Evolutionary conservation across 768 basidiomycete species (phyloP).

Genomic region (Dioszegia aurantiaca): DNA sequence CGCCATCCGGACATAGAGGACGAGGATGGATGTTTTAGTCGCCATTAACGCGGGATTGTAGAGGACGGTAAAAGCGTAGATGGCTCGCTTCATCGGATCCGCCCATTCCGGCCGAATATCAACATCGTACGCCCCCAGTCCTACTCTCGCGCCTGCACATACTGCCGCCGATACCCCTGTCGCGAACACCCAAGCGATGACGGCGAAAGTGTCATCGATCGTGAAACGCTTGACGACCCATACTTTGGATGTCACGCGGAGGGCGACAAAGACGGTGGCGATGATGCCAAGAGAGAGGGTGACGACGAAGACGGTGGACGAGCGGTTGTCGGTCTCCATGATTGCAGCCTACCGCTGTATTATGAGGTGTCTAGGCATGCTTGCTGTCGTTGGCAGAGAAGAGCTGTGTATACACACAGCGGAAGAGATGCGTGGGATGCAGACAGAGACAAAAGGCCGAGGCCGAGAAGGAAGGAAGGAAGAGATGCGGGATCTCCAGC

Average conservation of each 20-base stretch:
- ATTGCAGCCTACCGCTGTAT: no score
- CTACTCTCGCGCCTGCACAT: slow-evolving; percentile 31
- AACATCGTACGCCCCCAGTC: slow-evolving; percentile 35
- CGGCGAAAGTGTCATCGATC: slow-evolving; percentile 38
- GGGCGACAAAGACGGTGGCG: slow-evolving; percentile 35
- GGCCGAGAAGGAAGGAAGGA: no score
- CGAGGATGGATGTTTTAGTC: slow-evolving; percentile 46
- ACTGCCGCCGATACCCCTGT: slow-evolving; percentile 25
- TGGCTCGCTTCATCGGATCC: slow-evolving; percentile 15
- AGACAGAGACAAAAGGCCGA: no score
- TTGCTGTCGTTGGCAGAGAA: no score
- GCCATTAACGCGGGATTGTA: slow-evolving; percentile 50
- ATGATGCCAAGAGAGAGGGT: slow-evolving; percentile 37
- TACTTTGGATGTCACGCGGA: slow-evolving; percentile 43
- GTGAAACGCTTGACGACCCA: slow-evolving; percentile 29
- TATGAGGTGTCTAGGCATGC: no score
- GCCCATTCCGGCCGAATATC: slow-evolving; percentile 13
- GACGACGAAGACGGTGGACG: slow-evolving; percentile 41
- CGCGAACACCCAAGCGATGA: slow-evolving; percentile 46
- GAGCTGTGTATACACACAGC: no score
- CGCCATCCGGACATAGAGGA: slow-evolving; percentile 47
- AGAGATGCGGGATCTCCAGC: no score
- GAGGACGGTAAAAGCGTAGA: slow-evolving; percentile 46
- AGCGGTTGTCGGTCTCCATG: slow-evolving; percentile 22
- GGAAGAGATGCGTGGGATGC: no score